phyloP scores from a whole-genome alignment of 192 early-diverging fungal species.

The Coemansia sp. region DNA sequence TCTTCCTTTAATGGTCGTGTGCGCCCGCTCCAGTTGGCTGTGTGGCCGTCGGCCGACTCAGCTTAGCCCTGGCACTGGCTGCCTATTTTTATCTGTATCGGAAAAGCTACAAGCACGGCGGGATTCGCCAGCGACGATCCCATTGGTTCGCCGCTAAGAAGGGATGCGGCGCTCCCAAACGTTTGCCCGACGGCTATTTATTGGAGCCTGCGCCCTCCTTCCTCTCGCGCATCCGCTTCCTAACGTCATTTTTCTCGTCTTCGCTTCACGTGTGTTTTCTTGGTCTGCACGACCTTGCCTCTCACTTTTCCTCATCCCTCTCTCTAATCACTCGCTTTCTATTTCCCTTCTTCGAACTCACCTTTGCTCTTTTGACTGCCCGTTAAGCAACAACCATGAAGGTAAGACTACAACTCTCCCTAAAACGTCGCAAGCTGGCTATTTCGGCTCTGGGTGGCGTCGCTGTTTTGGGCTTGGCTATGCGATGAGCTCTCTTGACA shows the following conservation, averaged over 20 bases:
- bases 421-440: not conserved
- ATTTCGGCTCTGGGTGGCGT: not conserved
- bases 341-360: not conserved
- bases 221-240: not conserved
- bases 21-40: not conserved
- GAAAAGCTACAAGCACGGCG: not conserved
- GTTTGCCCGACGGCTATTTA: conserved; percentile 8
- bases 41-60: not conserved
- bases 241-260: conserved; percentile 8
- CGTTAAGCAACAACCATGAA: conserved; percentile 18
- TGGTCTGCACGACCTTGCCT: not conserved
- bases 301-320: not conserved
- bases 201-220: not conserved
- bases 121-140: conserved; percentile 8
- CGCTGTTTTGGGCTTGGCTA: not conserved
- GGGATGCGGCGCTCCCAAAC: conserved; percentile 4
- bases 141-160: conserved; percentile 6
- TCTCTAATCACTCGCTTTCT: not conserved
- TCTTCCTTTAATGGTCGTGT: not conserved
- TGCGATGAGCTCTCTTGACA: not conserved
- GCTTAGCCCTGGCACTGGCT: no score
- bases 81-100: not conserved
- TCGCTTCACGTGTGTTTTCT: conserved; percentile 32
- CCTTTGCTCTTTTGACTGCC: conserved; percentile 5
- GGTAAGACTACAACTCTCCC: conserved; percentile 14